Evolutionary conservation across 208 protist genomes (phyloP).

Genomic region (Trypanosoma scelopori): DNA sequence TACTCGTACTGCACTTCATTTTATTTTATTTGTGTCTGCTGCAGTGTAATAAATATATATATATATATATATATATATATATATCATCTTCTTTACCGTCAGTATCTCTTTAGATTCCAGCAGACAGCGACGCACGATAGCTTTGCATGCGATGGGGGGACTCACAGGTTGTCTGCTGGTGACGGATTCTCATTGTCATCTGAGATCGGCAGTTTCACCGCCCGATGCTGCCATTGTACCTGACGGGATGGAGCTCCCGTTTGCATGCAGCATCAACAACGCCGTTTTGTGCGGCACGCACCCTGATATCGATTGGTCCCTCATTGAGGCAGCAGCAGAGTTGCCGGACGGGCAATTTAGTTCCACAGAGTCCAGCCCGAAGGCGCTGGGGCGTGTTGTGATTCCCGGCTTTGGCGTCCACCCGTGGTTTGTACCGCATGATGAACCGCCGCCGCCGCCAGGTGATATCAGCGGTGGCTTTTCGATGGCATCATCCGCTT

Average conservation of each 20-base stretch:
- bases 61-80: too few species aligned
- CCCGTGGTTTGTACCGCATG: conserved; percentile 56
- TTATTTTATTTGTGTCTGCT: conserved; percentile 14
- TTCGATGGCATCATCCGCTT: background rate
- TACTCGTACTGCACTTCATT: too few species aligned
- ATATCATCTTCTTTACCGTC: background rate
- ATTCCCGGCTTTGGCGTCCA: conserved; percentile 75
- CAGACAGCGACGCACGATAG: background rate
- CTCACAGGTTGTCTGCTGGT: conserved; percentile 4
- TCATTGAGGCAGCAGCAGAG: conserved; percentile 11
- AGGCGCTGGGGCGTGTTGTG: background rate
- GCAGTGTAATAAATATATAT: too few species aligned
- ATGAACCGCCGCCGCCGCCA: background rate
- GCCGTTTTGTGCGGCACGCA: conserved; percentile 77
- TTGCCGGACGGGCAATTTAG: background rate
- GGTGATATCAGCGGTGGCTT: background rate
- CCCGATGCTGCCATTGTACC: background rate
- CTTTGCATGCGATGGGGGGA: background rate
- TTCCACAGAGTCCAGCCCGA: background rate
- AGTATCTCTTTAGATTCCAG: background rate
- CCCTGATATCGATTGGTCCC: conserved; percentile 65
- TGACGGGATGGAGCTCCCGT: background rate
- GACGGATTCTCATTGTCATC: conserved; percentile 48
- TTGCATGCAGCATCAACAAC: conserved; percentile 7
- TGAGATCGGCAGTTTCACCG: conserved; percentile 7